Base-by-base conservation (phyloP, 106 monocot genomes). In the Ottelia alismoides region DNA sequence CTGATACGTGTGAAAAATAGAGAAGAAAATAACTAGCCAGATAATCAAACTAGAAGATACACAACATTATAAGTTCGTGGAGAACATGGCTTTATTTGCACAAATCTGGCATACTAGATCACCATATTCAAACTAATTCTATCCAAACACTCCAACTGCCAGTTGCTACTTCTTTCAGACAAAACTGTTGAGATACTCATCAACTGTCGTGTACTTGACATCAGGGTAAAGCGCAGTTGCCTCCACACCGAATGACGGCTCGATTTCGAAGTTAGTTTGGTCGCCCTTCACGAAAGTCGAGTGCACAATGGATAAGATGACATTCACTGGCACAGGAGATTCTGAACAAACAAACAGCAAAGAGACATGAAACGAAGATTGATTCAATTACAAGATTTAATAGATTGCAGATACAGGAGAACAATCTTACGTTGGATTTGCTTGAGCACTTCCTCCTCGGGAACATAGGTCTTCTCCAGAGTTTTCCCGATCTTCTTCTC, bases 171-270 rank as follows among this genome's bases (percentile, higher is more conserved):
- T n/a, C n/a, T n/a, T 47, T 68, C 60, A 73, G 20, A 88, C 12
- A 21, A 74, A 63, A 27, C 60, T 53, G 45, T 74, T 31, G 28
- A 90, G 74, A 32, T 71, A 70, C 31, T 84, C 69, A 46, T 78
- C 73, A 1, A 84, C 74, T 1, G 81, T 81, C 20, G 60, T 81
- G 65, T 91, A 76, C 45, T 78, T 81, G 30, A 85, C 72, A 48
- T 91, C 85, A 21, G 85, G 85, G 48, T 81, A 91, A 28, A 91
- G 81, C 57, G 70, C 56, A 25, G 70, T 64, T 4, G 78, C 85
- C 57, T 91, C 91, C 58, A 78, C 78, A 22, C 91, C 85, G 22
- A 70, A 58, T 22, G 60, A 71, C 20, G 72, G 81, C 9, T 92
- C 70, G 18, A 85, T 85, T 1, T 75, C 43, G 55, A 85, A 85